These are phyloP conservation scores for Acanthamoeba triangularis DNA, from an alignment of 208 protist genomes.

Conservation along the genomic window DNA sequence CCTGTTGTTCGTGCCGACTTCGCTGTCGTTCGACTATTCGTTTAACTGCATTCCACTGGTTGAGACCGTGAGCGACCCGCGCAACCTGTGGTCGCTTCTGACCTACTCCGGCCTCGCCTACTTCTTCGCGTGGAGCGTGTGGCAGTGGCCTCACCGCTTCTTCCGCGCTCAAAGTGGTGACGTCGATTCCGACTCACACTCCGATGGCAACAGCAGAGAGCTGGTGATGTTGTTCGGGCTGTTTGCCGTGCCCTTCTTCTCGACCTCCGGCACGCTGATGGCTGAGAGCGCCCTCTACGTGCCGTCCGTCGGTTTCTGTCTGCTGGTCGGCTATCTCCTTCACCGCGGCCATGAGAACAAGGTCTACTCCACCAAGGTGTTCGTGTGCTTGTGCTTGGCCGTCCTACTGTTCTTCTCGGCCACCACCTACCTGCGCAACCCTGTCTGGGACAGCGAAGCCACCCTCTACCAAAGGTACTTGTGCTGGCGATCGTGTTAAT, in stretches of 20 bases:
- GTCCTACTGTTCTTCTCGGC: constrained; percentile 32
- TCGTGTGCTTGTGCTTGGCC: neutral
- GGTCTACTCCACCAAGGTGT: neutral
- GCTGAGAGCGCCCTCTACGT: constrained; percentile 94
- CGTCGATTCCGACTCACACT: neutral
- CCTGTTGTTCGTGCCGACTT: constrained; percentile 92
- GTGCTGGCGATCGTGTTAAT: too few species aligned
- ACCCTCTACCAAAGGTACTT: constrained; percentile 38
- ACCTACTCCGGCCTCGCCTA: constrained; percentile 76
- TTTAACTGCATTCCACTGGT: constrained; percentile 94
- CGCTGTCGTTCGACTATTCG: constrained; percentile 94
- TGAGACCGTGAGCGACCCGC: constrained; percentile 48
- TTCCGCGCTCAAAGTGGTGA: neutral
- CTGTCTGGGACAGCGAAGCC: constrained; percentile 19
- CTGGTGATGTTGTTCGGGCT: constrained; percentile 81
- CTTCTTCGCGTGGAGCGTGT: neutral
- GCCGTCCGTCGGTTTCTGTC: constrained; percentile 90
- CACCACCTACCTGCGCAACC: constrained; percentile 15
- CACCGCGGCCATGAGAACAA: neutral
- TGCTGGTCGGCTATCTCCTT: constrained; percentile 82
- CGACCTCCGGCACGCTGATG: constrained; percentile 93
- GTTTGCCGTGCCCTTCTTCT: constrained; percentile 93
- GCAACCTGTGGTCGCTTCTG: constrained; percentile 82
- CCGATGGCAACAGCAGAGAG: neutral
- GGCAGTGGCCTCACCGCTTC: neutral